Conservation (phyloP, 371 early-diverging fungal species). For the Syncephalastrum racemosum region DNA sequence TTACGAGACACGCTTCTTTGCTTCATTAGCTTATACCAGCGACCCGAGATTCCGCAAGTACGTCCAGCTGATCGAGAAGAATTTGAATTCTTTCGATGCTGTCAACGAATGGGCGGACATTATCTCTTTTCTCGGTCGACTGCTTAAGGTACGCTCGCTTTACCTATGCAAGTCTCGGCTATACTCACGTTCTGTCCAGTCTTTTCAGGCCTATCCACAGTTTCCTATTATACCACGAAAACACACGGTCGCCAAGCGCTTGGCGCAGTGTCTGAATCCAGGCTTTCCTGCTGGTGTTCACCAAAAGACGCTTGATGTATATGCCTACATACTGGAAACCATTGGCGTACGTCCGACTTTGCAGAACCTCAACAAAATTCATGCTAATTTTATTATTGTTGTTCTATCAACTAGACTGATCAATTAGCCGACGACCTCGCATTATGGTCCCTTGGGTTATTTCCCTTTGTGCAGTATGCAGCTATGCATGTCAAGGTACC, state of each 20-base stretch:
- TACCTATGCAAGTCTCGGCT: neutral
- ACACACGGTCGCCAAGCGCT: constrained; percentile 87
- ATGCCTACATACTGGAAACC: constrained; percentile 82
- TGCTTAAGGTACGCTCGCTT: constrained; percentile 64
- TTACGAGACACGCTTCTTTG: neutral
- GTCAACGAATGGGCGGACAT: constrained; percentile 97
- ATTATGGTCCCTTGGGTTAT: constrained; percentile 88
- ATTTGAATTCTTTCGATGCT: constrained; percentile 86
- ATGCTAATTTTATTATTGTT: neutral
- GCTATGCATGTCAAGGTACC: constrained; percentile 80
- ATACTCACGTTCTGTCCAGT: constrained; percentile 37
- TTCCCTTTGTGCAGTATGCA: constrained; percentile 89
- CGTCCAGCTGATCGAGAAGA: constrained; percentile 80
- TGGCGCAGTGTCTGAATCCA: constrained; percentile 98
- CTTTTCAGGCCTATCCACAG: constrained; percentile 79
- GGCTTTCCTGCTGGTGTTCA: constrained; percentile 99
- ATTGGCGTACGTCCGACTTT: constrained; percentile 66
- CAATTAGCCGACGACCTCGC: constrained; percentile 81
- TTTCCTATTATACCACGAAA: constrained; percentile 83
- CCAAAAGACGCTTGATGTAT: constrained; percentile 93
- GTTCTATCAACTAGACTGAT: constrained; percentile 45
- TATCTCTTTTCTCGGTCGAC: constrained; percentile 84
- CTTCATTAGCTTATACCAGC: constrained; percentile 25
- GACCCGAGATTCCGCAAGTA: constrained; percentile 84
- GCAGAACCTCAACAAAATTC: neutral